phyloP scores from a whole-genome alignment of 192 early-diverging fungal species.

The Glomus cerebriforme region DNA sequence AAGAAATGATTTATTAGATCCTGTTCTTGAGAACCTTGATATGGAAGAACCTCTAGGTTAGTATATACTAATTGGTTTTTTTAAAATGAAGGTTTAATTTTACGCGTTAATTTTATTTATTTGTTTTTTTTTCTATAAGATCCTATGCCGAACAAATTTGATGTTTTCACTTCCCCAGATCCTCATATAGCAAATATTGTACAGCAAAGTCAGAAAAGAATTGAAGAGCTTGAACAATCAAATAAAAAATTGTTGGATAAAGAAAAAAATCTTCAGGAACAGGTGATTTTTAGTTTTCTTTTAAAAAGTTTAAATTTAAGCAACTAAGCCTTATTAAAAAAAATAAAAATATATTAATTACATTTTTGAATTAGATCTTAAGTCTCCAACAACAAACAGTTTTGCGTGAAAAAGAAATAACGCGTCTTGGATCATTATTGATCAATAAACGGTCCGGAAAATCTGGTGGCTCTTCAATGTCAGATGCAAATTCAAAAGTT shows the following conservation, averaged over 20 bases:
- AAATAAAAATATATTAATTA: no score
- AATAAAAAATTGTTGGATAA: conserved; percentile 8
- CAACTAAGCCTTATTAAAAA: no score
- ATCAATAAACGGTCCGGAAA: not conserved
- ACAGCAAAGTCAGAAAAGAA: not conserved
- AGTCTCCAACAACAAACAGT: conserved; percentile 13
- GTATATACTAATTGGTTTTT: not conserved
- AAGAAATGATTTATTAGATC: not conserved
- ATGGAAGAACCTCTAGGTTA: not conserved
- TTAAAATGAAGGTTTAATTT: not conserved
- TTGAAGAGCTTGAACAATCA: not conserved
- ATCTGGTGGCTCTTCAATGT: not conserved
- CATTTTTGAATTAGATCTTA: conserved; percentile 11
- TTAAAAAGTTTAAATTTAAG: no score
- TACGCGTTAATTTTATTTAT: no score
- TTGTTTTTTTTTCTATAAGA: not conserved
- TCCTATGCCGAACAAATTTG: not conserved
- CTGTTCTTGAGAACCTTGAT: not conserved
- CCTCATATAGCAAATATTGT: conserved; percentile 4
- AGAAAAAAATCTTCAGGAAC: conserved; percentile 3
- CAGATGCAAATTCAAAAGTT: not conserved
- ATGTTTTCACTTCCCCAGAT: not conserved
- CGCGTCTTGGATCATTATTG: conserved; percentile 5
- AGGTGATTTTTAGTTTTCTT: not conserved
- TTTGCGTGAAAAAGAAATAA: conserved; percentile 29